Base-by-base conservation (phyloP, 306 rosid species). In the Sesbania bispinosa region DNA sequence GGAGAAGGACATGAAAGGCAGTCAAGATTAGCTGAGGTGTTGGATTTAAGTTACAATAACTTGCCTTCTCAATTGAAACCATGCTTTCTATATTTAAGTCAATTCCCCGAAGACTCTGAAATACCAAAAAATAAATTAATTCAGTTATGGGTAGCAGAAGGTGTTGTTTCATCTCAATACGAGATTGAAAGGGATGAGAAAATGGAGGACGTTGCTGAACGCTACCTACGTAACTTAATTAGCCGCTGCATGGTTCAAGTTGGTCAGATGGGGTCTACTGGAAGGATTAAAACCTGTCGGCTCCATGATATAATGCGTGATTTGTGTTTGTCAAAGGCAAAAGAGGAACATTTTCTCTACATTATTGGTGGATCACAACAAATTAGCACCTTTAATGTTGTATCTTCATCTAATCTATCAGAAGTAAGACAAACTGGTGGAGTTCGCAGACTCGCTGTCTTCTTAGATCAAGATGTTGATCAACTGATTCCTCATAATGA, bases 221-320 rank as follows among this genome's bases (percentile, higher is more conserved):
- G 23, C 27, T 82, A 55, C 66, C 60, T 88, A 15, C 43, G 46
- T 52, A 77, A 66, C 23, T 67, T 88, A 52, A 57, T 77, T 0
- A 84, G 80, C 1, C 83, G 89, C 24, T 76, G 89, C 70, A 76
- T 88, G 82, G 80, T 83, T 71, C 81, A 89, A 74, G 87, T 86
- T 39, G 82, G 67, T 47, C 80, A 51, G 38, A 53, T 24, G 15
- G 86, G 87, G 14, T 55, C 81, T 7, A 54, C 71, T 4, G 86
- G 86, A 60, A 71, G 76, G 57, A 85, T 86, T 23, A 86, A 85
- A 72, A 81, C 88, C 2, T 82, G 82, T 16, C 54, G 85, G 3
- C 73, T 86, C 10, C 96, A 86, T 52, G 88, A 83, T 85, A 52
- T 82, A 33, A 82, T 86, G 91, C 78, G 79, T 7, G 91, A 86